Evolutionary conservation across 148 eudicot genomes (phyloP), one percentile per base, ranked within the genome.

Genomic region (Polygonum aviculare): DNA sequence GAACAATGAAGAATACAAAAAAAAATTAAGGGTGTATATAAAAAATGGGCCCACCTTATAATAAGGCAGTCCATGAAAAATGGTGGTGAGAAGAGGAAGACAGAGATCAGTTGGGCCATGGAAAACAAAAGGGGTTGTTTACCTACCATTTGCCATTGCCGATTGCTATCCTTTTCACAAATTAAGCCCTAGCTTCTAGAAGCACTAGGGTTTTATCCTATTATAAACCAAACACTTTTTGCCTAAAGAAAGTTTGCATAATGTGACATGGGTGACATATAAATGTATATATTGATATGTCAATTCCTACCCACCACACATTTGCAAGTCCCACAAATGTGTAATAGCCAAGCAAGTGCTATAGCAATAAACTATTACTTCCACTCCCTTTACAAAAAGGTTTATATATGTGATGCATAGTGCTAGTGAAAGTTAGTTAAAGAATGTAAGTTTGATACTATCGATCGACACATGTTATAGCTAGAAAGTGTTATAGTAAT

Each of bases 81-180:
- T 55, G 62, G 26, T 55, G 62, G 62, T 55, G 62, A 55, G 67
- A 60, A 26, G 67, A 26, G 60, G 60, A n/a, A 54, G 60, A 54
- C 26, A 54, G 14, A 54, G 22, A 54, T 54, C 26, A n/a, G 9
- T 44, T 44, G 47, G 47, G 47, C 47, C 47, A 41, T 41, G 45
- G 45, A 41, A 2, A 6, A 50, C 3, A 50, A 50, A 50, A n/a
- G 59, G n/a, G 36, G 36, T 60, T 19, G 67, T 60, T 60, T 60
- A 60, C 67, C 67, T 60, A 60, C 67, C 67, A 60, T 60, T 9
- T 26, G 36, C 12, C 6, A 60, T 60, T 60, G 67, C 36, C 36
- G 1, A 60, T 57, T 19, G 31, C 36, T 60, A 22, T 60, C 10
- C 22, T 9, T 60, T 60, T 18, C 14, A 21, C 12, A 60, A 26